phyloP scores from a whole-genome alignment of 805 yeast species.

The Yarrowia bubula region DNA sequence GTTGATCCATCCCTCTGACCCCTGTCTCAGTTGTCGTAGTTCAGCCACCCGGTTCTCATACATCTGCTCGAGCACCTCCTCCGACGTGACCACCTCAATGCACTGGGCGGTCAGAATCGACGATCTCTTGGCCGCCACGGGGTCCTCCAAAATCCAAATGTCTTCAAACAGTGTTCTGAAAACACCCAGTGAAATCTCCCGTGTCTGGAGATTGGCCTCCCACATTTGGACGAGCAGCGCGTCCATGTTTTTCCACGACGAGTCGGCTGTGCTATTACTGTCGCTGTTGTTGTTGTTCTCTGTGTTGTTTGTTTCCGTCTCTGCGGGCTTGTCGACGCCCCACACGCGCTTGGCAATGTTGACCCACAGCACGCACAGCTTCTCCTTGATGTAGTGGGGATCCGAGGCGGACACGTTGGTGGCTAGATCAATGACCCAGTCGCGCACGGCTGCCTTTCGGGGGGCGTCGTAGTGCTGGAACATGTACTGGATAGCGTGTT shows the following conservation, averaged over 20 bases:
- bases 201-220: slow-evolving; percentile 58
- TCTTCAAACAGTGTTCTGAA: slow-evolving; percentile 90
- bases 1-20: slow-evolving; percentile 80
- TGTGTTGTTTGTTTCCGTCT: background rate
- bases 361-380: slow-evolving; percentile 87
- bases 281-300: slow-evolving; percentile 32
- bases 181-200: slow-evolving; percentile 76
- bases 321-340: slow-evolving; percentile 54
- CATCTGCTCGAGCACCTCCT: slow-evolving; percentile 55
- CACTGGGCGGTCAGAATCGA: slow-evolving; percentile 77
- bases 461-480: slow-evolving; percentile 56
- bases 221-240: slow-evolving; percentile 69
- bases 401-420: slow-evolving; percentile 58
- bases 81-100: slow-evolving; percentile 78
- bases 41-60: slow-evolving; percentile 65
- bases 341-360: slow-evolving; percentile 85
- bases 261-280: slow-evolving; percentile 32
- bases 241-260: slow-evolving; percentile 89
- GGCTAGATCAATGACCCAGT: slow-evolving; percentile 82
- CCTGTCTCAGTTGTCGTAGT: slow-evolving; percentile 60
- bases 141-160: slow-evolving; percentile 85
- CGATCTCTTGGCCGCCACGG: slow-evolving; percentile 78
- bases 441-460: slow-evolving; percentile 65
- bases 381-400: slow-evolving; percentile 88
- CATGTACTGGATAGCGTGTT: slow-evolving; percentile 60